These are phyloP conservation scores for Prunus yedoensis DNA, from an alignment of 331 rosid genomes.

Conservation along the genomic window DNA sequence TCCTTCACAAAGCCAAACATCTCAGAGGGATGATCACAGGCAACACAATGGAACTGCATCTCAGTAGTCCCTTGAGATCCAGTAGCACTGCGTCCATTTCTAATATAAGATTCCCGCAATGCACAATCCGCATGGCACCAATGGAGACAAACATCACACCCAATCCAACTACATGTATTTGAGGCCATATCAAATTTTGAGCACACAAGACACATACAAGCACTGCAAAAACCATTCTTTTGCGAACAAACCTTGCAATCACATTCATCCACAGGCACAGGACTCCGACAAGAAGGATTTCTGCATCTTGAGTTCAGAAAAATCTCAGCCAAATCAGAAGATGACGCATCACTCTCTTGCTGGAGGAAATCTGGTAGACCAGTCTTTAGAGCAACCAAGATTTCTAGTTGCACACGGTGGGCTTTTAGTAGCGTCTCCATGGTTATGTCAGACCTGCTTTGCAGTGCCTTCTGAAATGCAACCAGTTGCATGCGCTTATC, in stretches of 20 bases:
- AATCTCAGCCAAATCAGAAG: slow-evolving; percentile 76
- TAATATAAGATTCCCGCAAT: slow-evolving; percentile 73
- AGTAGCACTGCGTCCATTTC: slow-evolving; percentile 74
- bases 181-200: slow-evolving; percentile 91
- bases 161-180: slow-evolving; percentile 94
- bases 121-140: slow-evolving; percentile 98
- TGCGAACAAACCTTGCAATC: slow-evolving; percentile 90
- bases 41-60: slow-evolving; percentile 97
- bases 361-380: slow-evolving; percentile 64
- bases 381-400: slow-evolving; percentile 83
- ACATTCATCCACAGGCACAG: slow-evolving; percentile 92
- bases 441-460: slow-evolving; percentile 70
- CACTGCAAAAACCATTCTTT: slow-evolving; percentile 92
- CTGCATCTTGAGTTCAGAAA: slow-evolving; percentile 74
- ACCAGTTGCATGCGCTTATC: slow-evolving; percentile 63
- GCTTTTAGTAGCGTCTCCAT: slow-evolving; percentile 66
- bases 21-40: slow-evolving; percentile 98
- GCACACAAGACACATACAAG: slow-evolving; percentile 95
- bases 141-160: slow-evolving; percentile 97
- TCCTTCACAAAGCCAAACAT: slow-evolving; percentile 98
- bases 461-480: slow-evolving; percentile 68
- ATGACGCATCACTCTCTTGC: slow-evolving; percentile 43
- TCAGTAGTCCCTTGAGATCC: slow-evolving; percentile 71
- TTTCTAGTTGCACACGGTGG: slow-evolving; percentile 73
- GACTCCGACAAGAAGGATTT: slow-evolving; percentile 67